Evolutionary conservation across 768 basidiomycete genomes (phyloP).

Genomic region (Naganishia friedmannii): DNA sequence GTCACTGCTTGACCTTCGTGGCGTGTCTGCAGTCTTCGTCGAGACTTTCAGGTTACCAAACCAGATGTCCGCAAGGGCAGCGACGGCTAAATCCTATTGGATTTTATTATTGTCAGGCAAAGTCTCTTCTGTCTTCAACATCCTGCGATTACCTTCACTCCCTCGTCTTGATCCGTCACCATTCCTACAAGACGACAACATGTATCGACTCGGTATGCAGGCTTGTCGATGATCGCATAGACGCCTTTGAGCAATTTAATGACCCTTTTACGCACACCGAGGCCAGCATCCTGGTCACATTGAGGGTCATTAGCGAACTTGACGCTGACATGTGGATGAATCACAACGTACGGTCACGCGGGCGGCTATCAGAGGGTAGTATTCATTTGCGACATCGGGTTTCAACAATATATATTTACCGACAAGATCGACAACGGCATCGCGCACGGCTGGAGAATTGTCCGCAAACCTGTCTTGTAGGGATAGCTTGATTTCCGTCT

Average conservation of each 20-base stretch:
- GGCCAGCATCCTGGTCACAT: constrained; percentile 74
- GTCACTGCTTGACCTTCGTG: constrained; percentile 5
- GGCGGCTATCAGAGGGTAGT: constrained; percentile 81
- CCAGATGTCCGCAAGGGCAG: constrained; percentile 87
- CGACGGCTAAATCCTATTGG: constrained; percentile 72
- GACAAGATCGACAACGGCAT: constrained; percentile 92
- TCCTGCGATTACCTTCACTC: constrained; percentile 63
- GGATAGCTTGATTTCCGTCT: constrained; percentile 63
- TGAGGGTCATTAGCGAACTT: neutral
- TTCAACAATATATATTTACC: constrained; percentile 95
- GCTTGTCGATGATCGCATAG: constrained; percentile 65
- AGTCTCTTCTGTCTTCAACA: neutral
- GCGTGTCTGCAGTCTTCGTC: constrained; percentile 4
- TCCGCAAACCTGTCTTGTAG: constrained; percentile 89
- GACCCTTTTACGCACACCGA: constrained; percentile 89
- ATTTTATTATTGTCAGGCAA: neutral
- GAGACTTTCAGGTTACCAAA: constrained; percentile 54
- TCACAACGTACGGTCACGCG: constrained; percentile 72
- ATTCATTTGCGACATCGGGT: constrained; percentile 80
- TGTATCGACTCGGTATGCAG: constrained; percentile 69
- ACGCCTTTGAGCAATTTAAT: constrained; percentile 88
- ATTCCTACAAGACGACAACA: constrained; percentile 74
- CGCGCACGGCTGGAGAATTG: constrained; percentile 88
- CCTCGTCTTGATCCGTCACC: constrained; percentile 89
- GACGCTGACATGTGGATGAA: neutral